A percentile compares a stretch with the other conserved stretches of the same genome.
phyloP scores from a whole-genome alignment of 768 basidiomycete genomes.

The Postia placenta region DNA sequence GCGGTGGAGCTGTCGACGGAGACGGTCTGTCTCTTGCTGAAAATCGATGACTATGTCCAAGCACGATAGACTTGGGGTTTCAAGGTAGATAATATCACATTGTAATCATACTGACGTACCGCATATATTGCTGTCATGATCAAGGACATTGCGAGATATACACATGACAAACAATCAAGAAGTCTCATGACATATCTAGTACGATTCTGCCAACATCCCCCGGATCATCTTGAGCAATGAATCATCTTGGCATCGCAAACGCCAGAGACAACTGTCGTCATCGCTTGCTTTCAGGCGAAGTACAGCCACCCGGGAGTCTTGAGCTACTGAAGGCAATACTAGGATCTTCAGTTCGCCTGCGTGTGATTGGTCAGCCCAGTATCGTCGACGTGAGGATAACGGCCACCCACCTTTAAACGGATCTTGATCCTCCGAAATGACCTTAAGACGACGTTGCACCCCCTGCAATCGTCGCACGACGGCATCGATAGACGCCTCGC shows the following conservation, averaged over 20 bases:
- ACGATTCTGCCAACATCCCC: constrained; percentile 27
- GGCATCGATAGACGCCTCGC: constrained; percentile 45
- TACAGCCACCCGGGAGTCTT: constrained; percentile 23
- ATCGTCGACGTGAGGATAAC: constrained; percentile 1
- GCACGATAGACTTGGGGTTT: constrained; percentile 40
- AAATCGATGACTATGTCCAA: constrained; percentile 94
- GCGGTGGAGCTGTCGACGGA: constrained; percentile 94
- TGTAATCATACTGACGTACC: too few species aligned
- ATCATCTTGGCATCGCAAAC: constrained; percentile 48
- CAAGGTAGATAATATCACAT: constrained; percentile 3
- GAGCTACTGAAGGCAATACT: constrained; percentile 18
- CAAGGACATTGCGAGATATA: too few species aligned
- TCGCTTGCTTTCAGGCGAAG: constrained; percentile 55
- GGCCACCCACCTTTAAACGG: constrained; percentile 53
- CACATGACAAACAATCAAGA: too few species aligned
- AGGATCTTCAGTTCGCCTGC: constrained; percentile 65
- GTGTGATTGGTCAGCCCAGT: constrained; percentile 1
- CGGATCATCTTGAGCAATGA: constrained; percentile 40
- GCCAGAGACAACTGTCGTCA: constrained; percentile 71
- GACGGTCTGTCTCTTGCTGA: constrained; percentile 92
- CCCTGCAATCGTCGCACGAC: constrained; percentile 50
- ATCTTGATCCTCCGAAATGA: constrained; percentile 46
- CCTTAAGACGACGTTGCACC: constrained; percentile 37
- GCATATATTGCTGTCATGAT: too few species aligned
- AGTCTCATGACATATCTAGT: too few species aligned